Conservation (phyloP, 2,329 filamentous ascomycete genomes). For the Sporothrix mexicana region DNA sequence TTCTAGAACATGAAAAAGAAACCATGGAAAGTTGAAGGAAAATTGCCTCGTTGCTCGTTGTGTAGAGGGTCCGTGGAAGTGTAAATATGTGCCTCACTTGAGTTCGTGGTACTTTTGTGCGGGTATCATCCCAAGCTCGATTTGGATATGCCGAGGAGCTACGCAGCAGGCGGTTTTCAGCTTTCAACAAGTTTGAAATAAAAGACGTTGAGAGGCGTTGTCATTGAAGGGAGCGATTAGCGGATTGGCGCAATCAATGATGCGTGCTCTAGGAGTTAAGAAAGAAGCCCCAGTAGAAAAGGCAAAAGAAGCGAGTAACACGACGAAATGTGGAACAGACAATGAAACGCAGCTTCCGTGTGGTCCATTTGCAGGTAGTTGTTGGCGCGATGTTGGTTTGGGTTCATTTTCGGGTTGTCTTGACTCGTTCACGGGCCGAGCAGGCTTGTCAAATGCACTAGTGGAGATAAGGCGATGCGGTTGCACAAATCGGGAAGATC, state of each 20-base stretch:
- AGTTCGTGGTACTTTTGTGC: background rate
- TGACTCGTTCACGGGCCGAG: too few relatives aligned
- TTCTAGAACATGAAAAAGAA: constrained; percentile 9
- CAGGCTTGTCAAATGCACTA: background rate
- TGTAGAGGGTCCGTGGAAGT: background rate
- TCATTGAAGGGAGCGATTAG: background rate
- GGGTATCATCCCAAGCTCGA: background rate
- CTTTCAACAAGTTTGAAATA: too few relatives aligned
- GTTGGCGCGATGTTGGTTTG: background rate
- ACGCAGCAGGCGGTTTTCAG: background rate
- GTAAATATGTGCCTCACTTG: background rate
- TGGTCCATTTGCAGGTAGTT: background rate
- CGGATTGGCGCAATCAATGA: background rate
- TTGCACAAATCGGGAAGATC: background rate
- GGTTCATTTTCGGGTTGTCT: too few relatives aligned
- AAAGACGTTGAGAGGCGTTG: background rate
- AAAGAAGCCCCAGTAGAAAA: background rate
- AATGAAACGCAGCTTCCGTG: background rate
- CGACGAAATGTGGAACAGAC: background rate
- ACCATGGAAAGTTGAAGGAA: background rate
- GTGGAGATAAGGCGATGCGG: background rate
- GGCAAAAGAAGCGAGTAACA: background rate
- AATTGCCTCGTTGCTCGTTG: background rate
- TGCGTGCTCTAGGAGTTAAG: background rate
- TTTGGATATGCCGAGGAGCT: background rate